Evolutionary conservation across 176 grass and related monocot genomes (phyloP).

Genomic region (Ensete glaucum): DNA sequence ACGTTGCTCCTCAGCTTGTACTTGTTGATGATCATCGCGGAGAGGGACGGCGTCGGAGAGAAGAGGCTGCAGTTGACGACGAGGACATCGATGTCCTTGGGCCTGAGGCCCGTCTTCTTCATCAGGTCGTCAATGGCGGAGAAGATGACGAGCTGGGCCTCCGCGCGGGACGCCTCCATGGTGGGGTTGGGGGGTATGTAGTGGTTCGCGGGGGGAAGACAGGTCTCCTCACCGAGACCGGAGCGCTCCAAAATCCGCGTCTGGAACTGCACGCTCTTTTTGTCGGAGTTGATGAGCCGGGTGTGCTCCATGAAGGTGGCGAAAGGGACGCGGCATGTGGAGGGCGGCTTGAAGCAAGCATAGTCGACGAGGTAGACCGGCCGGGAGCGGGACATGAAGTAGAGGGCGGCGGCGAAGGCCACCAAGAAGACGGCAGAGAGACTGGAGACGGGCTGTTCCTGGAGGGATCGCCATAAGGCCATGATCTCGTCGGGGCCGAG

Average conservation of each 20-base stretch:
- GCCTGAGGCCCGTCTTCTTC: constrained; percentile 25
- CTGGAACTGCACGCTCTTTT: constrained; percentile 18
- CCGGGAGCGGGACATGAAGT: constrained; percentile 7
- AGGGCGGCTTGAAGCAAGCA: constrained; percentile 1
- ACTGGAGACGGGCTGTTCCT: neutral
- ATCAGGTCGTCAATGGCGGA: constrained; percentile 18
- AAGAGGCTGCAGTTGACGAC: constrained; percentile 64
- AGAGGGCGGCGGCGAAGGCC: neutral
- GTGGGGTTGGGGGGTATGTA: constrained; percentile 18
- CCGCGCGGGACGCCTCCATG: constrained; percentile 14
- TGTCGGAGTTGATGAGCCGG: constrained; percentile 5
- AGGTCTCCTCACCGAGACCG: constrained; percentile 14
- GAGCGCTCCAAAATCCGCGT: constrained; percentile 15
- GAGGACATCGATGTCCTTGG: constrained; percentile 26
- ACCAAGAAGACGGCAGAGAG: neutral
- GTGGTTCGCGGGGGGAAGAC: constrained; percentile 20
- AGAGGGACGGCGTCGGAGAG: constrained; percentile 46
- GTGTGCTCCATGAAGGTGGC: constrained; percentile 22
- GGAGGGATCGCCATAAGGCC: neutral
- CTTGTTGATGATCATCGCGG: constrained; percentile 39
- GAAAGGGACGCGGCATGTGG: constrained; percentile 10
- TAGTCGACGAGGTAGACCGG: constrained; percentile 17
- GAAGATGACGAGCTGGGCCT: constrained; percentile 17
- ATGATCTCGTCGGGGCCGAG: neutral
- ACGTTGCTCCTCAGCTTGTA: constrained; percentile 41